Percentiles rank a stretch among this genome's conserved stretches.
Evolutionary conservation across 768 basidiomycete genomes (phyloP).

Genomic region (Macrocybe gigantea): DNA sequence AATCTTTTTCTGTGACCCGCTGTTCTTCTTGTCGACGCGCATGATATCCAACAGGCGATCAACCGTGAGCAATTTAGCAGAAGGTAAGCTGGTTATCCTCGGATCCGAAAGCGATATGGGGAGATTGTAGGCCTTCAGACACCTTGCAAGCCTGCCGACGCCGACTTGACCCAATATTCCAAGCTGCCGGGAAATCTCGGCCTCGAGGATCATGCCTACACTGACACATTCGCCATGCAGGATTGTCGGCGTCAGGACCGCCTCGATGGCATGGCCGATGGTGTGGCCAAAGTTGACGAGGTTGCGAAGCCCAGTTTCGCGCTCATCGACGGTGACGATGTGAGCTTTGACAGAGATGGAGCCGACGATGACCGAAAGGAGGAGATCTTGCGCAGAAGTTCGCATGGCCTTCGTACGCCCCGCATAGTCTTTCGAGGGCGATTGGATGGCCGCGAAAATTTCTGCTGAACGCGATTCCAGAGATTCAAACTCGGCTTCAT

Average conservation of each 20-base stretch:
- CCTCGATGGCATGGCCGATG: conserved; percentile 98
- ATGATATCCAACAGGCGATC: conserved; percentile 87
- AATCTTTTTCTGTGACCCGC: conserved; percentile 87
- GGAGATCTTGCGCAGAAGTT: conserved; percentile 70
- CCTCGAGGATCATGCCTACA: conserved; percentile 95
- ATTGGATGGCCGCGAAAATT: conserved; percentile 81
- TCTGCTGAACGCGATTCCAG: conserved; percentile 83
- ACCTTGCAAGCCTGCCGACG: conserved; percentile 83
- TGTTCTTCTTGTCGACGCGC: conserved; percentile 97
- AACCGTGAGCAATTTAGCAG: conserved; percentile 68
- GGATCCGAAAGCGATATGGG: conserved; percentile 80
- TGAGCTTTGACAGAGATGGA: conserved; percentile 95
- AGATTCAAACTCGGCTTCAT: conserved; percentile 80
- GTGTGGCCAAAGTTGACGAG: conserved; percentile 99
- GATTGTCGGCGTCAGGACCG: conserved; percentile 86
- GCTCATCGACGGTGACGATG: conserved; percentile 95
- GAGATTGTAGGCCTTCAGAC: conserved; percentile 86
- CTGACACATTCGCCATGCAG: conserved; percentile 96
- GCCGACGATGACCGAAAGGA: conserved; percentile 87
- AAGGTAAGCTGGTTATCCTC: conserved; percentile 65
- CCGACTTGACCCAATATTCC: conserved; percentile 89
- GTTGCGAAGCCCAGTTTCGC: conserved; percentile 94
- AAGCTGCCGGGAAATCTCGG: conserved; percentile 84
- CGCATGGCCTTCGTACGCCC: conserved; percentile 60
- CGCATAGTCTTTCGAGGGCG: conserved; percentile 53